Evolutionary conservation across 768 basidiomycete genomes (phyloP).

Genomic region (Candolleomyces efflorescens): DNA sequence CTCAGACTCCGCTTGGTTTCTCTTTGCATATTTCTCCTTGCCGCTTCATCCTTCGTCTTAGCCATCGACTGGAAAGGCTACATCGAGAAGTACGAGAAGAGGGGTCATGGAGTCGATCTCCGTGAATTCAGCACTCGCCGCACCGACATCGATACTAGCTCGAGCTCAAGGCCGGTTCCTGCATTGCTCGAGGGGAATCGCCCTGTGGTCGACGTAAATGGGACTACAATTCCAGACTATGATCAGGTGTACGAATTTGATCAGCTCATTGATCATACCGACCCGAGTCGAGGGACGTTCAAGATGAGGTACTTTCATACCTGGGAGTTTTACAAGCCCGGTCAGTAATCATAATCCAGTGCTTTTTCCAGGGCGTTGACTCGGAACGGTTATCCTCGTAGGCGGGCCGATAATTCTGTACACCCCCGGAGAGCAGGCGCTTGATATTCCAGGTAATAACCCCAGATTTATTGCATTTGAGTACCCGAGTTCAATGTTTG

Average conservation of each 20-base stretch:
- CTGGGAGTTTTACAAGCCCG: slow-evolving; percentile 59
- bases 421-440: slow-evolving; percentile 64
- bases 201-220: slow-evolving; percentile 38
- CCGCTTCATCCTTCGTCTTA: too few relatives aligned
- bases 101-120: too few relatives aligned
- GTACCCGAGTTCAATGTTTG: slow-evolving; percentile 46
- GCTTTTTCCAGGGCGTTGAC: not conserved
- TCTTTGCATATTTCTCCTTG: too few relatives aligned
- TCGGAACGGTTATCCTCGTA: not conserved
- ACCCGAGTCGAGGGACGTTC: slow-evolving; percentile 67
- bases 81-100: too few relatives aligned
- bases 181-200: too few relatives aligned
- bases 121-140: too few relatives aligned
- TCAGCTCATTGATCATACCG: slow-evolving; percentile 49
- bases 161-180: too few relatives aligned
- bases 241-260: slow-evolving; percentile 51
- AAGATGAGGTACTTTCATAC: slow-evolving; percentile 70
- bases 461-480: too few relatives aligned
- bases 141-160: too few relatives aligned
- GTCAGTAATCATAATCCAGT: slow-evolving; percentile 7
- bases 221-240: slow-evolving; percentile 39
- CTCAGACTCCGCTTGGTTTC: too few relatives aligned
- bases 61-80: too few relatives aligned
- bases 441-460: slow-evolving; percentile 31
- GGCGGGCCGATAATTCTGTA: slow-evolving; percentile 53